Conservation (phyloP, 805 yeast species). For the Saccharomycopsis sp. region DNA sequence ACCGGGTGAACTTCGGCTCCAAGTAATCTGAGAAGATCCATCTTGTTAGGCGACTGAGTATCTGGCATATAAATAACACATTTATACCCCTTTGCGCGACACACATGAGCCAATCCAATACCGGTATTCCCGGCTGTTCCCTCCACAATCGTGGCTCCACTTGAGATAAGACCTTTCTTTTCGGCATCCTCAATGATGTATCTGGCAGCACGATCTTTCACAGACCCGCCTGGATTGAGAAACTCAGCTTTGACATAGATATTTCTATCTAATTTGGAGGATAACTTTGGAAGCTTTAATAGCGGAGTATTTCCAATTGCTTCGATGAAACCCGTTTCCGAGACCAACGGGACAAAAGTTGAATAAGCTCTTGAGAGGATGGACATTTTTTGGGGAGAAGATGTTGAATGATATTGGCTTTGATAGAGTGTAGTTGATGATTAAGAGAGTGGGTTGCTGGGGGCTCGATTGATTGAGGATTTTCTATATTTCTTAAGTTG, state of each 20-base stretch:
- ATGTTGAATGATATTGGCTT: background rate
- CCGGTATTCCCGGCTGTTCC: conserved; percentile 98
- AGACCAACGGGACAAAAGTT: conserved; percentile 58
- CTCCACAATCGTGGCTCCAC: conserved; percentile 86
- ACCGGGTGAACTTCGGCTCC: conserved; percentile 89
- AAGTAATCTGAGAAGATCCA: conserved; percentile 61
- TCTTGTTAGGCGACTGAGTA: conserved; percentile 76
- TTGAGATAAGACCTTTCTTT: conserved; percentile 47
- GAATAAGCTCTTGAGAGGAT: conserved; percentile 10
- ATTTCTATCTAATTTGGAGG: conserved; percentile 57
- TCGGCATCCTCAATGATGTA: conserved; percentile 78
- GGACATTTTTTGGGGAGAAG: background rate
- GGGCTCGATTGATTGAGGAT: no score
- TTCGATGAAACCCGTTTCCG: conserved; percentile 63
- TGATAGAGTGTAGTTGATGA: no score
- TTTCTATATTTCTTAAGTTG: no score
- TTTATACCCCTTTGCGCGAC: conserved; percentile 76
- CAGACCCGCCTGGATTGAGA: conserved; percentile 92
- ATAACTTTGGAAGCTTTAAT: conserved; percentile 50
- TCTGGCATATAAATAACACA: conserved; percentile 89
- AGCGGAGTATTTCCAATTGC: conserved; percentile 95
- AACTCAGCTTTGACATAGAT: conserved; percentile 88
- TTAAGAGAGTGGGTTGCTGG: background rate
- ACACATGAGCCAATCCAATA: conserved; percentile 77
- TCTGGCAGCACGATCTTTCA: conserved; percentile 85